A percentile compares a stretch with the other conserved stretches of the same genome.
phyloP scores from a whole-genome alignment of 2,329 filamentous ascomycete species.

The Pseudogymnoascus sp. region DNA sequence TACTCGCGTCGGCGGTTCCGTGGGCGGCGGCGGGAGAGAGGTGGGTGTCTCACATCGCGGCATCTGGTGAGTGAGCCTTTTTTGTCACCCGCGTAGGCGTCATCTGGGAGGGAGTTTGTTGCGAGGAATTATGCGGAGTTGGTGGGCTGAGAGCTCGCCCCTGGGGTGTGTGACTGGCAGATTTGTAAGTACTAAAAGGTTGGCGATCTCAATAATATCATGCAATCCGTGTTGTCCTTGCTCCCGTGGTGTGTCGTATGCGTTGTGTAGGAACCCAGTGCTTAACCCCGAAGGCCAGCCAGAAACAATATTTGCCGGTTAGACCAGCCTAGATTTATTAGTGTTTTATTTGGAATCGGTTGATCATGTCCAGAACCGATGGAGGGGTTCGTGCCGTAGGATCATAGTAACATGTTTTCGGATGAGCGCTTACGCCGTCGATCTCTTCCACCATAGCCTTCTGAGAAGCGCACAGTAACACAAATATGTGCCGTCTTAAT shows the following conservation, averaged over 20 bases:
- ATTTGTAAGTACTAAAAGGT: constrained; percentile 8
- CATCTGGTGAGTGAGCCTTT: constrained; percentile 6
- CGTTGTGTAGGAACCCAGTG: background rate
- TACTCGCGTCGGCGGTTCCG: background rate
- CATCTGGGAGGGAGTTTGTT: background rate
- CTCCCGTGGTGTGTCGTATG: background rate
- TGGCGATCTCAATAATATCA: constrained; percentile 6
- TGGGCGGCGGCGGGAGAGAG: background rate
- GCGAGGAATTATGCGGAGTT: background rate
- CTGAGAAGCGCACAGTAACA: background rate
- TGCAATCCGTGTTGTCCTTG: constrained; percentile 1
- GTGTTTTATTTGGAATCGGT: background rate
- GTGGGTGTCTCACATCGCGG: background rate
- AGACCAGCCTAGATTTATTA: background rate
- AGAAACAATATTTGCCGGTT: background rate
- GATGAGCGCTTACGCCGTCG: background rate
- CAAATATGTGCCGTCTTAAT: background rate
- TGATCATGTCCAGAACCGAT: background rate
- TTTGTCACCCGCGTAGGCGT: constrained; percentile 4
- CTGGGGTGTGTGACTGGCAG: background rate
- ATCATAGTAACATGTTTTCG: background rate
- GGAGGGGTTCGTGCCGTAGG: background rate
- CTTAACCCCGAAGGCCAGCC: background rate
- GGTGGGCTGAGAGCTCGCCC: background rate
- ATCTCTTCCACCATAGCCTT: background rate